phyloP scores from a whole-genome alignment of 306 rosid species.

The barrel medic (Medicago truncatula) region DNA sequence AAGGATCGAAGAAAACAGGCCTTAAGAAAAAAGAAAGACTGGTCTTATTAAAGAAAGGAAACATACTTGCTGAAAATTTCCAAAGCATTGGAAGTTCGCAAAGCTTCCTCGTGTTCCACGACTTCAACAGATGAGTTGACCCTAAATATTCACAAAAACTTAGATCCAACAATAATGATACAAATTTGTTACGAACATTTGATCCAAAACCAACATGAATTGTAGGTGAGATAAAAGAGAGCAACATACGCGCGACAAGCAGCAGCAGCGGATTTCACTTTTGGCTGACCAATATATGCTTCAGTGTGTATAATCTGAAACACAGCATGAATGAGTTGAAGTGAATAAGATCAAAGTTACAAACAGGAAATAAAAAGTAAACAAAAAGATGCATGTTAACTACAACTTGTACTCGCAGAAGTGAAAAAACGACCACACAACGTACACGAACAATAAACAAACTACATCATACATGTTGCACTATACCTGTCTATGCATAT shows the following conservation, averaged over 20 bases:
- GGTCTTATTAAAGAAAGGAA: conserved; percentile 38
- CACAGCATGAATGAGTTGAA: background rate
- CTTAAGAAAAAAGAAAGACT: background rate
- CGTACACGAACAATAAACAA: conserved; percentile 3
- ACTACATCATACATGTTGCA: background rate
- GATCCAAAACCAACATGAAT: conserved; percentile 28
- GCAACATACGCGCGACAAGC: conserved; percentile 79
- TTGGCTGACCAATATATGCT: conserved; percentile 85
- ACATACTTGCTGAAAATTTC: conserved; percentile 85
- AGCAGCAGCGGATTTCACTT: conserved; percentile 88
- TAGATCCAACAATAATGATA: conserved; percentile 35
- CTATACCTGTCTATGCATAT: conserved; percentile 96
- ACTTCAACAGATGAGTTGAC: conserved; percentile 81
- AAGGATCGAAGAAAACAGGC: conserved; percentile 21
- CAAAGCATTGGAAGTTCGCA: conserved; percentile 83
- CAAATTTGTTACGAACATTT: conserved; percentile 34
- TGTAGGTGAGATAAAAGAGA: background rate
- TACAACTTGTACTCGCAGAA: conserved; percentile 1
- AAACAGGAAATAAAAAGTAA: conserved; percentile 1
- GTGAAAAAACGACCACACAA: conserved; percentile 10
- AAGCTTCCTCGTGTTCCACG: conserved; percentile 84
- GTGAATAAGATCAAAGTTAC: conserved; percentile 2
- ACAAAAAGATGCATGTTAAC: conserved; percentile 3
- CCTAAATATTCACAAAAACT: conserved; percentile 51
- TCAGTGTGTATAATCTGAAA: conserved; percentile 87